A percentile compares a stretch with the other conserved stretches of the same genome.
phyloP scores from a whole-genome alignment of 2,329 filamentous ascomycete species.

The Cladosporium austrohemisphaericum region DNA sequence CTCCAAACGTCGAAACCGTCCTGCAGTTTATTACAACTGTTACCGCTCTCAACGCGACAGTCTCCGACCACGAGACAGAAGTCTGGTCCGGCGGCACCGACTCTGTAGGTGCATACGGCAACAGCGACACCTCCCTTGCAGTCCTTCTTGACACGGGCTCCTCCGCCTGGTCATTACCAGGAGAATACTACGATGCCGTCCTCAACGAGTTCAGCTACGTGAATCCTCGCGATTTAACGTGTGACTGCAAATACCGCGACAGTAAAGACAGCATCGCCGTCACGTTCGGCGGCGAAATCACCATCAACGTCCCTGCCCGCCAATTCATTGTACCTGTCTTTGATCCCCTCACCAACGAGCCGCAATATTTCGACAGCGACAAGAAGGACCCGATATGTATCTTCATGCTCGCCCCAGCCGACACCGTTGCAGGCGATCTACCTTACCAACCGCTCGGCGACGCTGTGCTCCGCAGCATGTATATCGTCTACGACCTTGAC shows the following conservation, averaged over 20 bases:
- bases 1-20: constrained; percentile 15
- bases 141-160: constrained; percentile 34
- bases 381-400: constrained; percentile 24
- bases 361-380: constrained; percentile 16
- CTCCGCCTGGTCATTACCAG: constrained; percentile 27
- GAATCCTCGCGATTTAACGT: constrained; percentile 19
- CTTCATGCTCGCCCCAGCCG: constrained; percentile 25
- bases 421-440: constrained; percentile 9
- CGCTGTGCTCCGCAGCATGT: constrained; percentile 32
- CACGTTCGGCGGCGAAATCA: constrained; percentile 27
- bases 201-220: constrained; percentile 23
- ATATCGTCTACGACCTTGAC: constrained; percentile 36
- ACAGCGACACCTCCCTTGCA: constrained; percentile 20
- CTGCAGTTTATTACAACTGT: constrained; percentile 30
- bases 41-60: constrained; percentile 24
- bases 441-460: constrained; percentile 29
- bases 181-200: constrained; percentile 23
- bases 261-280: constrained; percentile 26
- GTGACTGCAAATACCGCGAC: constrained; percentile 25
- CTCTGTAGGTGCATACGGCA: constrained; percentile 20
- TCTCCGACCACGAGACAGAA: constrained; percentile 17
- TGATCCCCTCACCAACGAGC: constrained; percentile 24
- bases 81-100: constrained; percentile 23
- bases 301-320: constrained; percentile 27
- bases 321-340: constrained; percentile 31